Conservation (phyloP, 306 rosid species). For the Prunus padus region DNA sequence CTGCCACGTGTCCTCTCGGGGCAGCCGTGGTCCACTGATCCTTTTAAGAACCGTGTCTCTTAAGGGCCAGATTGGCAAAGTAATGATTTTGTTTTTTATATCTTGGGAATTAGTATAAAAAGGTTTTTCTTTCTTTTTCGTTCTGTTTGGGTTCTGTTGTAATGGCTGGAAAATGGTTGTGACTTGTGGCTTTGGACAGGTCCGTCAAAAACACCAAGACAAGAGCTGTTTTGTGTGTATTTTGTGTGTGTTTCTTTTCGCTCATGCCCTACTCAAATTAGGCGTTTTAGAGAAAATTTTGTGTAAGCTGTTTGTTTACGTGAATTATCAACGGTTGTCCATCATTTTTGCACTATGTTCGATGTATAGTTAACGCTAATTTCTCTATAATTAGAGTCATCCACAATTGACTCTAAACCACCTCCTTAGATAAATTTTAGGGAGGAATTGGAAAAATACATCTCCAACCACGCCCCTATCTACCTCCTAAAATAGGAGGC, state of each 20-base stretch:
- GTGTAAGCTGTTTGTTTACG: no score
- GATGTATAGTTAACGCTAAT: no score
- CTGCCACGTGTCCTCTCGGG: conserved; percentile 57
- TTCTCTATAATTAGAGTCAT: not conserved
- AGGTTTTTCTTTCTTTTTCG: not conserved
- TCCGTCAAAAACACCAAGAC: not conserved
- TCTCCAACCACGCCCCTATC: no score
- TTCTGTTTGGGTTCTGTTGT: not conserved
- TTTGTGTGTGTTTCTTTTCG: not conserved
- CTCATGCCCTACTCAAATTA: not conserved
- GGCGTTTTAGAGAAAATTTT: no score
- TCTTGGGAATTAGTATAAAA: not conserved
- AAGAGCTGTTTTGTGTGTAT: conserved; percentile 7
- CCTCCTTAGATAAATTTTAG: no score
- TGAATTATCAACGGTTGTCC: no score
- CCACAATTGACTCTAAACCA: no score
- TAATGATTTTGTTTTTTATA: not conserved
- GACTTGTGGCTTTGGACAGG: not conserved
- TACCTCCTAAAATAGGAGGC: no score
- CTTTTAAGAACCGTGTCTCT: not conserved
- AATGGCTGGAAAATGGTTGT: conserved; percentile 1
- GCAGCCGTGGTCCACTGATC: conserved; percentile 1
- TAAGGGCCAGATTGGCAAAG: conserved; percentile 2
- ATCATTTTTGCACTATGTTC: no score
- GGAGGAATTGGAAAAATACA: no score